phyloP scores from a whole-genome alignment of 2,329 filamentous ascomycete genomes.

The Calonectria montana region DNA sequence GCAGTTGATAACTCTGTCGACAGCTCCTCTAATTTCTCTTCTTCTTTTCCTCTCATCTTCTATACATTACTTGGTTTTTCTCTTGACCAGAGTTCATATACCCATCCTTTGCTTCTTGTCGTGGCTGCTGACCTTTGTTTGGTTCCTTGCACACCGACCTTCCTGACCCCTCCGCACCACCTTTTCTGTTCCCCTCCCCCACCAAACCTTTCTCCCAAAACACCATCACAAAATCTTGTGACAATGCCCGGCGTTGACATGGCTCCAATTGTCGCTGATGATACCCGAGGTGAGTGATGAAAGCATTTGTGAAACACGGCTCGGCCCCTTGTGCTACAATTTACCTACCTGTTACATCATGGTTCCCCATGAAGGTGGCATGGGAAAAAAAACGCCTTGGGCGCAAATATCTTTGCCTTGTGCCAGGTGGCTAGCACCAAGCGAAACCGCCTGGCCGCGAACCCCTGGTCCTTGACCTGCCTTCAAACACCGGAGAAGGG shows the following conservation, averaged over 20 bases:
- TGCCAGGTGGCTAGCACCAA: background rate
- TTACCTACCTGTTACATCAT: background rate
- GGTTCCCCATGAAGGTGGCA: background rate
- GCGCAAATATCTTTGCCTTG: constrained; percentile 7
- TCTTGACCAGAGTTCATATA: background rate
- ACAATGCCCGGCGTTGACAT: constrained; percentile 53
- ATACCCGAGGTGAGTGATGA: constrained; percentile 56
- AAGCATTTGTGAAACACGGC: background rate
- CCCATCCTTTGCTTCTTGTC: background rate
- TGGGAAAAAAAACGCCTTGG: background rate
- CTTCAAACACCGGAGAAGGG: background rate
- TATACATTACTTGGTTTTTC: background rate
- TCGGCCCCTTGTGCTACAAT: background rate
- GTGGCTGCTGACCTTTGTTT: background rate
- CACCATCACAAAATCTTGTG: constrained; percentile 30
- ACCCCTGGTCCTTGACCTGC: background rate
- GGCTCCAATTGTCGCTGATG: constrained; percentile 57
- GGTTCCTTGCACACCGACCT: constrained; percentile 11
- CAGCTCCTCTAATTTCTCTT: constrained; percentile 9
- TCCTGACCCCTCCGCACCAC: constrained; percentile 12
- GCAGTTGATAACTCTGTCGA: constrained; percentile 12
- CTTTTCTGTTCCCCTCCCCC: constrained; percentile 24
- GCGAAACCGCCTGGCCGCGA: background rate
- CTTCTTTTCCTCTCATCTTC: background rate
- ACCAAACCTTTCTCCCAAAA: constrained; percentile 25